These are phyloP conservation scores for Hevea brasiliensis DNA, from an alignment of 345 rosid genomes.

Conservation along the genomic window DNA sequence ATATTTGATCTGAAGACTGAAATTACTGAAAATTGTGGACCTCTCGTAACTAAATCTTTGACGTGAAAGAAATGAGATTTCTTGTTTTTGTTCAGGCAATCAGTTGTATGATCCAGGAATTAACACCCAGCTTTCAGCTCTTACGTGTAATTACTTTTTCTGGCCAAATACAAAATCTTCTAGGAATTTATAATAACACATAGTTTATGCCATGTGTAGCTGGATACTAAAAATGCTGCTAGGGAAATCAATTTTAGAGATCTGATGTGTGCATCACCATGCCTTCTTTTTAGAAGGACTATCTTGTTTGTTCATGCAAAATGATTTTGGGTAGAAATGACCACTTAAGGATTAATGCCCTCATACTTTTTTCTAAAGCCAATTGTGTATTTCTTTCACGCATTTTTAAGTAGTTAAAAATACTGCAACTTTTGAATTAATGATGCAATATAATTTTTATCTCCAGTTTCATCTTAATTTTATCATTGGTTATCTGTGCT, in stretches of 20 bases:
- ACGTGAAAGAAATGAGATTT: neutral
- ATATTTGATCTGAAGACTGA: neutral
- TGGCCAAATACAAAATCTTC: neutral
- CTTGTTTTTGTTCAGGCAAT: neutral
- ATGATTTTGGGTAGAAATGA: neutral
- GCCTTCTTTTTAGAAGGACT: neutral
- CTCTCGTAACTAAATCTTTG: neutral
- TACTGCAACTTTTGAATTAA: neutral
- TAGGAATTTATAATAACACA: neutral
- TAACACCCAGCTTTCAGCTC: neutral
- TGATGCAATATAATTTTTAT: neutral
- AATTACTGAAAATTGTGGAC: neutral
- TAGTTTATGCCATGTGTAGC: neutral
- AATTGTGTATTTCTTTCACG: neutral
- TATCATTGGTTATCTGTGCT: neutral
- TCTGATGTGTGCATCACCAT: neutral
- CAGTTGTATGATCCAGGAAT: neutral
- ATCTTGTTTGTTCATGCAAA: neutral
- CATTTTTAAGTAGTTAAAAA: neutral
- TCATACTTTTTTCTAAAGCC: neutral
- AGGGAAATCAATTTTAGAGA: neutral
- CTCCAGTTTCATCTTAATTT: no score
- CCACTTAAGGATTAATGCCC: neutral
- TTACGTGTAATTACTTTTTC: neutral
- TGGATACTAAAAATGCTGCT: neutral